A percentile compares a stretch with the other conserved stretches of the same genome.
phyloP scores from a whole-genome alignment of 176 grass and related monocot species.

The Lolium multiflorum region DNA sequence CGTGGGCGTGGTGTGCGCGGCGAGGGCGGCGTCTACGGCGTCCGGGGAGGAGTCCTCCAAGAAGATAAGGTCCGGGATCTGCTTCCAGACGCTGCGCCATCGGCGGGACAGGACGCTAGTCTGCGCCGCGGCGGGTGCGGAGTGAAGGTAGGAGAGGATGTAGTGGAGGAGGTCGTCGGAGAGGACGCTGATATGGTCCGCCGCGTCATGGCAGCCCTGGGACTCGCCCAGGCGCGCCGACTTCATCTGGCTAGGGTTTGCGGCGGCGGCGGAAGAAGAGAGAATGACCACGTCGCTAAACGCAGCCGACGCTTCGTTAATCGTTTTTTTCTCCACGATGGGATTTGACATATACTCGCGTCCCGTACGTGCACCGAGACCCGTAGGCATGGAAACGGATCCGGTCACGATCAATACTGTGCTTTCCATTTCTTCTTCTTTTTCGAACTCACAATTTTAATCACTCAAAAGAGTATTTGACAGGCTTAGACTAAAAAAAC shows the following conservation, averaged over 20 bases:
- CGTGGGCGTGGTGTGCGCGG: neutral
- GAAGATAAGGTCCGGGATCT: conserved; percentile 20
- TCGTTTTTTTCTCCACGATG: no score
- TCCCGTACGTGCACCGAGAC: no score
- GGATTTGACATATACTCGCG: no score
- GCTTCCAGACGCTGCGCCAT: conserved; percentile 16
- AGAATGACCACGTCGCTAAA: no score
- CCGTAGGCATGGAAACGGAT: no score
- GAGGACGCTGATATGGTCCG: conserved; percentile 27
- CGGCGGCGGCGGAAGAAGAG: neutral
- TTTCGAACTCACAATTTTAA: no score
- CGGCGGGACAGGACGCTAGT: conserved; percentile 30
- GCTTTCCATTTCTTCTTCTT: no score
- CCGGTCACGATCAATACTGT: no score
- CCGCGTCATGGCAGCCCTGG: neutral
- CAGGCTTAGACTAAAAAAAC: no score
- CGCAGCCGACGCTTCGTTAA: no score
- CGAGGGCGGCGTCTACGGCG: conserved; percentile 15
- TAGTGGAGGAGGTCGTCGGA: neutral
- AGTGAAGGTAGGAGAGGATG: conserved; percentile 10
- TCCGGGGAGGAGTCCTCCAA: conserved; percentile 1
- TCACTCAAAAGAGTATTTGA: no score
- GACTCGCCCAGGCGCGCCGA: neutral
- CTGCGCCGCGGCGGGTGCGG: neutral
- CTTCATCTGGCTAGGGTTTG: conserved; percentile 4